These are phyloP conservation scores for Sanghuangporus baumii DNA, from an alignment of 1,284 basidiomycete genomes.

Conservation along the genomic window DNA sequence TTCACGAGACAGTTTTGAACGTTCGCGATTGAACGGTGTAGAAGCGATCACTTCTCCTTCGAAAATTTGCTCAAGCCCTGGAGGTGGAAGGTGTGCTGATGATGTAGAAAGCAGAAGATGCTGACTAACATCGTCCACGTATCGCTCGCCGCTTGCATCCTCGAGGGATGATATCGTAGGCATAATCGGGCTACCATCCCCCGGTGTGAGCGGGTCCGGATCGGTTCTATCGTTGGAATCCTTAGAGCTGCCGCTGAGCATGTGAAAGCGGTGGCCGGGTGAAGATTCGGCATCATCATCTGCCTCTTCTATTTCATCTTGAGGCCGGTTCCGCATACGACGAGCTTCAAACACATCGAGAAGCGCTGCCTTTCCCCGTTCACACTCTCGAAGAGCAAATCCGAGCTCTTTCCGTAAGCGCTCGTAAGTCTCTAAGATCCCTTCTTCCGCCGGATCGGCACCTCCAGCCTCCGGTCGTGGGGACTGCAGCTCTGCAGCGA, in stretches of 20 bases:
- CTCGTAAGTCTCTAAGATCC: conserved; percentile 63
- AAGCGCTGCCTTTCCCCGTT: conserved; percentile 63
- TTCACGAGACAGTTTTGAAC: conserved; percentile 60
- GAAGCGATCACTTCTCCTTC: conserved; percentile 51
- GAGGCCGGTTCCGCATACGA: conserved; percentile 28
- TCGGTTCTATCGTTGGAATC: conserved; percentile 19
- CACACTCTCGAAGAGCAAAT: conserved; percentile 68
- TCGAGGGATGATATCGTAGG: conserved; percentile 9
- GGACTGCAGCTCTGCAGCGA: conserved; percentile 19
- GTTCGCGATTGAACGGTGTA: conserved; percentile 42
- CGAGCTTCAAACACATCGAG: conserved; percentile 49
- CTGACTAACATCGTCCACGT: conserved; percentile 49
- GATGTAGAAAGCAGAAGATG: conserved; percentile 49
- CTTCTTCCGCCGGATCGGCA: conserved; percentile 29
- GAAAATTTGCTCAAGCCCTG: conserved; percentile 71
- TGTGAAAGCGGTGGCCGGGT: conserved; percentile 2
- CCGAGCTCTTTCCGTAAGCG: conserved; percentile 68
- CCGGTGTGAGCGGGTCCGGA: conserved; percentile 9
- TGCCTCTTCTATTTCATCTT: conserved; percentile 8
- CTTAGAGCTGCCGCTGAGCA: conserved; percentile 15
- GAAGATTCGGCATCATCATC: not conserved
- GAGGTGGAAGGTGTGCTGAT: conserved; percentile 47
- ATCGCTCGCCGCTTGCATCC: conserved; percentile 18
- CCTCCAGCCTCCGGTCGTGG: conserved; percentile 21
- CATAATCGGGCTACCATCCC: conserved; percentile 14